A percentile compares a stretch with the other conserved stretches of the same genome.
Evolutionary conservation across 2,329 filamentous ascomycete species (phyloP).

Genomic region (Bimuria novae-zelandiae): DNA sequence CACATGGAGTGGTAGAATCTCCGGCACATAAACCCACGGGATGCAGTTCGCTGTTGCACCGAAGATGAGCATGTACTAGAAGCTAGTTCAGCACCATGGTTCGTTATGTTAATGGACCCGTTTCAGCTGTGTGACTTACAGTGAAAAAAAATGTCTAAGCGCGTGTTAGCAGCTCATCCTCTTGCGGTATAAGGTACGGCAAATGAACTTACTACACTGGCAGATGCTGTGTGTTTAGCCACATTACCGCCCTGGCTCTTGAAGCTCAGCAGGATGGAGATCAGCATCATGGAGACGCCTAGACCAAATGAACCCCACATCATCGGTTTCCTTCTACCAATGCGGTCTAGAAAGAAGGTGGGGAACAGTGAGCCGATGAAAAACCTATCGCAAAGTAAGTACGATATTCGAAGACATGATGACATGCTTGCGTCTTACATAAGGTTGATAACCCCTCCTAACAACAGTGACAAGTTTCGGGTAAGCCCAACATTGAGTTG

Average conservation of each 20-base stretch:
- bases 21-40: constrained; percentile 57
- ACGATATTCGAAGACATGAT: neutral
- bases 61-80: constrained; percentile 31
- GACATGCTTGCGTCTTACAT: constrained; percentile 15
- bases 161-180: constrained; percentile 3
- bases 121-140: constrained; percentile 23
- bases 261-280: constrained; percentile 51
- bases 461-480: constrained; percentile 51
- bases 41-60: constrained; percentile 39
- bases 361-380: constrained; percentile 38
- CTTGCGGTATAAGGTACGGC: neutral
- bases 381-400: constrained; percentile 18
- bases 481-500: constrained; percentile 53
- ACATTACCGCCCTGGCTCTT: constrained; percentile 35
- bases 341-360: constrained; percentile 47
- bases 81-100: neutral
- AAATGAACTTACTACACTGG: constrained; percentile 43
- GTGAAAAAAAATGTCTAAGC: constrained; percentile 53
- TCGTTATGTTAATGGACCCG: neutral
- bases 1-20: constrained; percentile 57
- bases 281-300: constrained; percentile 37
- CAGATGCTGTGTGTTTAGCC: constrained; percentile 49
- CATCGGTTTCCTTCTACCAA: constrained; percentile 37
- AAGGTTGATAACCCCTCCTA: constrained; percentile 50
- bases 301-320: constrained; percentile 41